Percentiles rank a stretch among this genome's conserved stretches.
Conservation (phyloP, 352 stramenopile species). For the Phytopythium montanum region DNA sequence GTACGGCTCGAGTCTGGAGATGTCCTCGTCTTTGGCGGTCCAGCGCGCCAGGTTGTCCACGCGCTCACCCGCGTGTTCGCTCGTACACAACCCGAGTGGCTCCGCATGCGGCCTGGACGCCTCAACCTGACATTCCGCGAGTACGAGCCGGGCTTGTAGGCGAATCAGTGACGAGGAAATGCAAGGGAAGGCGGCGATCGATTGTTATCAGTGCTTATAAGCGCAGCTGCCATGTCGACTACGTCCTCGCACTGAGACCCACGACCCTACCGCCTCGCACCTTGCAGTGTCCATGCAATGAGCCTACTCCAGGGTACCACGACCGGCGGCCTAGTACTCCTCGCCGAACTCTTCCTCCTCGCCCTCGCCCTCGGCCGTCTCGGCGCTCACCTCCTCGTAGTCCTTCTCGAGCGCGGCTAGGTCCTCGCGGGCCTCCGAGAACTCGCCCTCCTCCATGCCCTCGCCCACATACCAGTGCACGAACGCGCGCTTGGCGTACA, state of each 20-base stretch:
- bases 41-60: conserved; percentile 53
- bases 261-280: no score
- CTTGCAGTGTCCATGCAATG: no score
- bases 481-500: conserved; percentile 99
- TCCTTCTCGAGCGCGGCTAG: conserved; percentile 98
- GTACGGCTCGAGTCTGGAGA: conserved; percentile 65
- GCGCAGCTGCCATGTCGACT: conserved; percentile 1
- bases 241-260: neutral
- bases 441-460: conserved; percentile 99
- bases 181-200: neutral
- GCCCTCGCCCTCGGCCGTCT: conserved; percentile 95
- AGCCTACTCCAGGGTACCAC: no score
- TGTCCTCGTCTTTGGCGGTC: conserved; percentile 68
- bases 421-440: conserved; percentile 98
- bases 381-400: conserved; percentile 99
- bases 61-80: conserved; percentile 63
- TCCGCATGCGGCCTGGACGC: conserved; percentile 53
- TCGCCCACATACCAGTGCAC: conserved; percentile 99
- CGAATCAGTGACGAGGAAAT: neutral
- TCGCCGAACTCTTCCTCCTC: conserved; percentile 92
- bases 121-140: conserved; percentile 76
- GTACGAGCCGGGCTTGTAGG: conserved; percentile 29
- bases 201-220: conserved; percentile 5
- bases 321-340: conserved; percentile 65
- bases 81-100: conserved; percentile 42